Evolutionary conservation across 805 yeast genomes (phyloP).

Genomic region (Kluyveromyces dobzhanskii): DNA sequence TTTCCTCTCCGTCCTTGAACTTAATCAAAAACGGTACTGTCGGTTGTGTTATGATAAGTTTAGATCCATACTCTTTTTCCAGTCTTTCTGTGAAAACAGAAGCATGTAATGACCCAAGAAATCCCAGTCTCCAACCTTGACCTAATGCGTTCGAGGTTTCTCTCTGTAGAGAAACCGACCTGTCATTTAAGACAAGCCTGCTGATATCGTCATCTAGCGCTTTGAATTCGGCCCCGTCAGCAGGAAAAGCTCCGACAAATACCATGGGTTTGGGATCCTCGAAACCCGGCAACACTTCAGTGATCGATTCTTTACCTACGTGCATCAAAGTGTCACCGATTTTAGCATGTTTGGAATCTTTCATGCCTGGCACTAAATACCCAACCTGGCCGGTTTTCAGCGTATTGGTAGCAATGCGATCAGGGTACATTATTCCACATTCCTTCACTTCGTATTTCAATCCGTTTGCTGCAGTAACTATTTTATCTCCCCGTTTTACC

Average conservation of each 20-base stretch:
- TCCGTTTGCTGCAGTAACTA: constrained; percentile 69
- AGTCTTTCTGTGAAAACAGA: constrained; percentile 87
- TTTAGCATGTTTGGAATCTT: constrained; percentile 72
- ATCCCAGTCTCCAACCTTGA: constrained; percentile 96
- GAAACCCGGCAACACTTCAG: constrained; percentile 84
- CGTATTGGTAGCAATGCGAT: constrained; percentile 53
- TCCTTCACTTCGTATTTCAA: constrained; percentile 81
- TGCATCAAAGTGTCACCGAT: constrained; percentile 86
- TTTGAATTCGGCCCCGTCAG: constrained; percentile 86
- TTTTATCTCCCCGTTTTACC: constrained; percentile 63
- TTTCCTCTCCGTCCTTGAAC: constrained; percentile 55
- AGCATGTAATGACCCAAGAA: constrained; percentile 90
- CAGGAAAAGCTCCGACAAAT: constrained; percentile 95
- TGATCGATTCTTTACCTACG: constrained; percentile 41
- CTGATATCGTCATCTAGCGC: constrained; percentile 83
- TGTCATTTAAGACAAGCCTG: constrained; percentile 81
- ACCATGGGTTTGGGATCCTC: constrained; percentile 98
- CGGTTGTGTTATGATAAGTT: constrained; percentile 86
- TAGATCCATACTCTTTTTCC: constrained; percentile 90
- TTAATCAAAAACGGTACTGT: constrained; percentile 85
- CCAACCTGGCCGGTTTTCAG: constrained; percentile 91
- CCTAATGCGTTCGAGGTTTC: constrained; percentile 94
- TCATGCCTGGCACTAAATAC: constrained; percentile 91
- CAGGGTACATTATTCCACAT: constrained; percentile 94
- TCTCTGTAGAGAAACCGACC: constrained; percentile 81